Evolutionary conservation across 2,329 filamentous ascomycete genomes (phyloP).

Genomic region (Aspergillus viridinutans): DNA sequence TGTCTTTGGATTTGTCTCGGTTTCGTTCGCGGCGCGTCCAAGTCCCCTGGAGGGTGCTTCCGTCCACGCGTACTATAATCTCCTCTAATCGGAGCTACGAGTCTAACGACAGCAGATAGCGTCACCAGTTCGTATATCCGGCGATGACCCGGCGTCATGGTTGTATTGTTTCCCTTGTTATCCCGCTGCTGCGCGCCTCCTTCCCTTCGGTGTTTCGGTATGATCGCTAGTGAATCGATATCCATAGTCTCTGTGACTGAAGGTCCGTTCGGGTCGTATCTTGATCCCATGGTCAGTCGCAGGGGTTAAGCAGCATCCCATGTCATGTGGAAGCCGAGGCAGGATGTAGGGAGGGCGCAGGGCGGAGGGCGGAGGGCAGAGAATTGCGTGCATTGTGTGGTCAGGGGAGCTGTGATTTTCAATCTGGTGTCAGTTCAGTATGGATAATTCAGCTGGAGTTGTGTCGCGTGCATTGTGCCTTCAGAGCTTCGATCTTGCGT

Average conservation of each 20-base stretch:
- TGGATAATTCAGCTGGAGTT: background rate
- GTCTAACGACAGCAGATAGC: background rate
- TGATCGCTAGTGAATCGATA: too few species aligned
- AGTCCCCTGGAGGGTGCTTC: background rate
- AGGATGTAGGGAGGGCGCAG: too few species aligned
- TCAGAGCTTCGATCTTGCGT: background rate
- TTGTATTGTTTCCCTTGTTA: too few species aligned
- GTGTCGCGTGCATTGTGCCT: background rate
- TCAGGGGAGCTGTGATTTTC: too few species aligned
- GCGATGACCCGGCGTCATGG: background rate
- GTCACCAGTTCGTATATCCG: background rate
- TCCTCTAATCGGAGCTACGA: background rate
- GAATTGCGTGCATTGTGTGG: background rate
- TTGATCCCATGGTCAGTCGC: too few species aligned
- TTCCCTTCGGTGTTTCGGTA: background rate
- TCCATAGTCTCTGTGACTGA: too few species aligned
- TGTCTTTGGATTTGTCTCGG: background rate
- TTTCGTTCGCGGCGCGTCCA: background rate
- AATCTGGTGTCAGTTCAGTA: background rate
- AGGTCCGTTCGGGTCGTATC: too few species aligned
- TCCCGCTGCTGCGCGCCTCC: too few species aligned
- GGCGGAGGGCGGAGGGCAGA: too few species aligned
- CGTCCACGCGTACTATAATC: background rate
- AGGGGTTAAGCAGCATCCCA: background rate
- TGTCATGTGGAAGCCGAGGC: background rate